Conservation (phyloP, 2,329 filamentous ascomycete genomes). For the Colletotrichum aenigma region DNA sequence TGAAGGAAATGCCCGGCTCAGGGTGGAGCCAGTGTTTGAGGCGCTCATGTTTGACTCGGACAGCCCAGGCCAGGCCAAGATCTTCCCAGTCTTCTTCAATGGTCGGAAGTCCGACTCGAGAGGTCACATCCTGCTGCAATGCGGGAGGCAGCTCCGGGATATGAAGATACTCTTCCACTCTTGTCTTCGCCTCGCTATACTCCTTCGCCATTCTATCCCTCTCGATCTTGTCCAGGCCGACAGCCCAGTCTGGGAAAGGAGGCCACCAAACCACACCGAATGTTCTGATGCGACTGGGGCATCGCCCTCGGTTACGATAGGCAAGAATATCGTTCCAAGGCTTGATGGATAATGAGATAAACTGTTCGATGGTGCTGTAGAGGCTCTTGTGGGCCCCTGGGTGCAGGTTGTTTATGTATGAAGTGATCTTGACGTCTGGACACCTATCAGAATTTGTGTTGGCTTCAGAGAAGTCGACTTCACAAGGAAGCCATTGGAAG, state of each 20-base stretch:
- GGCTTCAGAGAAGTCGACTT: not conserved
- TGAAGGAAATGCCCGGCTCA: not conserved
- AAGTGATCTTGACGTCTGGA: not conserved
- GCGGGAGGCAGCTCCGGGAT: not conserved
- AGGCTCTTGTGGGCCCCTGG: not conserved
- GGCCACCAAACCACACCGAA: not conserved
- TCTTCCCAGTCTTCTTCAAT: not conserved
- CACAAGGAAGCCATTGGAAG: not conserved
- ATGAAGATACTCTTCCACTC: not conserved
- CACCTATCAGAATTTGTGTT: not conserved
- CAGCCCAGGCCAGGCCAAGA: not conserved
- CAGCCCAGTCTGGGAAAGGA: not conserved
- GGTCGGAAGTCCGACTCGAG: not conserved
- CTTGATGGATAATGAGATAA: not conserved
- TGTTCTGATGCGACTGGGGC: not conserved
- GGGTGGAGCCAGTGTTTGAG: not conserved
- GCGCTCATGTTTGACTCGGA: not conserved
- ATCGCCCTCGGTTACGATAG: not conserved
- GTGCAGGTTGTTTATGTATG: not conserved
- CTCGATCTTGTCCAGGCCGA: not conserved
- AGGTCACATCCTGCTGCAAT: not conserved
- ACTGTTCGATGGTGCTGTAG: not conserved
- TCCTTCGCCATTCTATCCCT: accelerated
- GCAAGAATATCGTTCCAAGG: not conserved
- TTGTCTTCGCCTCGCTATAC: not conserved